These are phyloP conservation scores for Xerocomellus chrysenteron DNA, from an alignment of 768 basidiomycete species.

Conservation along the genomic window DNA sequence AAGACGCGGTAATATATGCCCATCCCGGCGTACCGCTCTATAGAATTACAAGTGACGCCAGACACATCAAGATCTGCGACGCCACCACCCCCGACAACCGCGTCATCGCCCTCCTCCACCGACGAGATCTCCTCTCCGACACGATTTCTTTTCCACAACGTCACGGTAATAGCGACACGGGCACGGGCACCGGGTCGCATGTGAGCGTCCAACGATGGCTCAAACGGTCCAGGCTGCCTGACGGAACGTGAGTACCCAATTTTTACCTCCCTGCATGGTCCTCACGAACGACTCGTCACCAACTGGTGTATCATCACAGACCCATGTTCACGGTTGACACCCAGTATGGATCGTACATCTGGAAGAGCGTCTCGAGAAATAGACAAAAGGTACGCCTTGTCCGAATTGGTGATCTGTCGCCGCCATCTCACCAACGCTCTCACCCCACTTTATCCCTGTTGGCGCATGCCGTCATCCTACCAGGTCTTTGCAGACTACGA, in stretches of 20 bases:
- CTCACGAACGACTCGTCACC: neutral
- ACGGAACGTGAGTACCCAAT: conserved; percentile 22
- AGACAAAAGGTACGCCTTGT: conserved; percentile 20
- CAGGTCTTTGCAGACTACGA: conserved; percentile 28
- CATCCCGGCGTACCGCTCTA: conserved; percentile 25
- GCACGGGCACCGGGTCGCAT: neutral
- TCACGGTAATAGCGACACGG: neutral
- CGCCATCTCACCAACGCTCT: neutral
- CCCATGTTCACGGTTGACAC: conserved; percentile 23
- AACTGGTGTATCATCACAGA: conserved; percentile 3
- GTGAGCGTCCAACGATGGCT: conserved; percentile 29
- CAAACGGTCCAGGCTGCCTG: conserved; percentile 22
- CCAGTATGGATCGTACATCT: conserved; percentile 23
- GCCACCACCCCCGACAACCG: conserved; percentile 3
- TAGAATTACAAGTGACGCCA: conserved; percentile 21
- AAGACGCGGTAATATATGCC: conserved; percentile 20
- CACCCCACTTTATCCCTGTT: neutral
- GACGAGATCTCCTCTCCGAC: conserved; percentile 26
- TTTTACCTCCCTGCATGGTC: neutral
- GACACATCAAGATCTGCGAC: conserved; percentile 18
- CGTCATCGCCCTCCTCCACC: conserved; percentile 26
- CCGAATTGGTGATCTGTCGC: neutral
- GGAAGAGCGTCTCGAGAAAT: conserved; percentile 25
- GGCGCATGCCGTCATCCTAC: neutral
- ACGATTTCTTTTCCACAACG: conserved; percentile 28